Percentiles rank a stretch among this genome's conserved stretches.
phyloP scores from a whole-genome alignment of 768 basidiomycete genomes.

The Neoboletus magnificus region DNA sequence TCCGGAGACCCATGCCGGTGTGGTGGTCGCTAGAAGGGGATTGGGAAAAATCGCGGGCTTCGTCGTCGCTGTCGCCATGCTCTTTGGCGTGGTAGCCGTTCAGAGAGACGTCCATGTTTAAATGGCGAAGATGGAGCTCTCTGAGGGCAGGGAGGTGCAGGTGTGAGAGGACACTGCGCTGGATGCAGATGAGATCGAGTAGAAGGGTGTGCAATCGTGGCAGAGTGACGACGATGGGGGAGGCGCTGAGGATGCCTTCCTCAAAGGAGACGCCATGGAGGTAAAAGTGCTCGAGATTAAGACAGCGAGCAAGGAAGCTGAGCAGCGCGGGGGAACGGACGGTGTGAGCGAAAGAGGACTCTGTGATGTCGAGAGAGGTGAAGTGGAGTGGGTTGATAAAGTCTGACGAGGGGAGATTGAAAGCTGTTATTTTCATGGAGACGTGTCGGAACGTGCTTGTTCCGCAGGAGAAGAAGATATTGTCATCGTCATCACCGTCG shows the following conservation, averaged over 20 bases:
- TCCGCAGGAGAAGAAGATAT: conserved; percentile 31
- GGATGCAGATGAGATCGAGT: conserved; percentile 56
- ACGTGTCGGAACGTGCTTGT: conserved; percentile 36
- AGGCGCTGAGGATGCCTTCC: conserved; percentile 27
- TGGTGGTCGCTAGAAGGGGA: conserved; percentile 75
- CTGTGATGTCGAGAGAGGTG: conserved; percentile 55
- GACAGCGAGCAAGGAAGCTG: conserved; percentile 58
- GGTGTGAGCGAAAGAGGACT: conserved; percentile 40
- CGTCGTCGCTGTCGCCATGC: conserved; percentile 71
- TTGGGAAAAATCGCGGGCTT: conserved; percentile 69
- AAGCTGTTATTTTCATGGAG: conserved; percentile 48
- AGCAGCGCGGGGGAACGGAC: conserved; percentile 50
- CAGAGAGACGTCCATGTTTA: conserved; percentile 57
- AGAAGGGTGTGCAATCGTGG: conserved; percentile 56
- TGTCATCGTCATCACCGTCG: conserved; percentile 18
- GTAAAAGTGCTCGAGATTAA: conserved; percentile 56
- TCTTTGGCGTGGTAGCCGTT: conserved; percentile 40
- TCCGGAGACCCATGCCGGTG: conserved; percentile 76
- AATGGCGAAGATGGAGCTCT: conserved; percentile 59
- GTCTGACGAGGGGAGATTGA: conserved; percentile 46
- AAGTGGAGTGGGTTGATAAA: conserved; percentile 50
- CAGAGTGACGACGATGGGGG: conserved; percentile 47
- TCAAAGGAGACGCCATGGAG: conserved; percentile 54
- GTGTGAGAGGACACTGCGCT: conserved; percentile 62
- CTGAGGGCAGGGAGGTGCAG: conserved; percentile 58